Conservation (phyloP, 192 early-diverging fungal genomes). For the Mortierella alpina region DNA sequence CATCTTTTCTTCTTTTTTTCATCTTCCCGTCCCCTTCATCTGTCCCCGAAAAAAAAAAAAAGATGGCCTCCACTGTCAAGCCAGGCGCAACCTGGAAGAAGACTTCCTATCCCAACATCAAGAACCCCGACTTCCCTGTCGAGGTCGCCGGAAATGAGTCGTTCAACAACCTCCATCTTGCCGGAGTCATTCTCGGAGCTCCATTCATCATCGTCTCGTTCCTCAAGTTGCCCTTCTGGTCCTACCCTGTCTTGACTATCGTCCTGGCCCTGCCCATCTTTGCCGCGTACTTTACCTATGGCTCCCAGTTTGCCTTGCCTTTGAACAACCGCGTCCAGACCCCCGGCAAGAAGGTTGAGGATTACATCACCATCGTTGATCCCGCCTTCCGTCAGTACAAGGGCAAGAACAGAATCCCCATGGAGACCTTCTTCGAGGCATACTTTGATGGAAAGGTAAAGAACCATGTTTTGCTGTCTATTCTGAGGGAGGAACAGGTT, state of each 20-base stretch:
- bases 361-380: conserved; percentile 92
- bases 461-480: neutral
- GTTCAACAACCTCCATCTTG: conserved; percentile 81
- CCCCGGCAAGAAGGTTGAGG: conserved; percentile 84
- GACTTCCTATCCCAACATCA: conserved; percentile 63
- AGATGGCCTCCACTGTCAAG: conserved; percentile 51
- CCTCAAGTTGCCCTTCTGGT: conserved; percentile 71
- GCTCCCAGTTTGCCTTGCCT: conserved; percentile 73
- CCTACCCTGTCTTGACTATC: conserved; percentile 69
- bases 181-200: conserved; percentile 66
- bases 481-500: neutral
- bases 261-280: conserved; percentile 79
- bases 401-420: conserved; percentile 90
- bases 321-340: conserved; percentile 76
- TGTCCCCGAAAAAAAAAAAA: conserved; percentile 13
- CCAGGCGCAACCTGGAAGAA: conserved; percentile 58
- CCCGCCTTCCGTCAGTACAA: conserved; percentile 78
- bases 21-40: neutral
- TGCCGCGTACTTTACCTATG: conserved; percentile 73
- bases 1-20: conserved; percentile 8
- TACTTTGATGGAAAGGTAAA: conserved; percentile 88
- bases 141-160: conserved; percentile 89
- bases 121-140: conserved; percentile 72
- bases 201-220: conserved; percentile 75
- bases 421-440: conserved; percentile 97